Evolutionary conservation across 2,329 filamentous ascomycete species (phyloP).

Genomic region (Diaporthe sp.): DNA sequence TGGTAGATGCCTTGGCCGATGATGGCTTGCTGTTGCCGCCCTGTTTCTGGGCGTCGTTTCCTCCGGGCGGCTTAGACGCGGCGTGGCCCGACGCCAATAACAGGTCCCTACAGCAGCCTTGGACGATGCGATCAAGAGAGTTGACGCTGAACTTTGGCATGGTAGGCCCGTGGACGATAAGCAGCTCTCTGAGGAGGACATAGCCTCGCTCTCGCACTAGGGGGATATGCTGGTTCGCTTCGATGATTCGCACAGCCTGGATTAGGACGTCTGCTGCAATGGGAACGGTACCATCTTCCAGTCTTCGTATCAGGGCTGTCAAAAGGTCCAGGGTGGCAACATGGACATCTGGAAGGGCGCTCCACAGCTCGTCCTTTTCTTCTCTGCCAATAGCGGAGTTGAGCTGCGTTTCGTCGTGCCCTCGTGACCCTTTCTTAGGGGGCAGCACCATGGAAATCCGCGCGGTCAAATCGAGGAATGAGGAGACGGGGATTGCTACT

Average conservation of each 20-base stretch:
- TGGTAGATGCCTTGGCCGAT: slow-evolving; percentile 63
- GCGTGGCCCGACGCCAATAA: slow-evolving; percentile 65
- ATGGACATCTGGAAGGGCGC: slow-evolving; percentile 80
- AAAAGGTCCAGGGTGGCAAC: slow-evolving; percentile 76
- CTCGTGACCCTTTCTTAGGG: slow-evolving; percentile 59
- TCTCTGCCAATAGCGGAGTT: slow-evolving; percentile 83
- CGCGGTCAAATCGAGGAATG: slow-evolving; percentile 76
- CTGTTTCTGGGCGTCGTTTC: slow-evolving; percentile 42
- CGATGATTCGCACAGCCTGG: slow-evolving; percentile 79
- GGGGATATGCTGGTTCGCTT: slow-evolving; percentile 65
- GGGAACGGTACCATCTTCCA: slow-evolving; percentile 70
- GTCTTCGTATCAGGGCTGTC: slow-evolving; percentile 66
- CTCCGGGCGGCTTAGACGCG: slow-evolving; percentile 9
- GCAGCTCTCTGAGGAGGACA: slow-evolving; percentile 66
- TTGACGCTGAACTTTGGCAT: slow-evolving; percentile 76
- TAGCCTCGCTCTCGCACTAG: slow-evolving; percentile 74
- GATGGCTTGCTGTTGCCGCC: slow-evolving; percentile 42
- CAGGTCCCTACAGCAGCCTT: slow-evolving; percentile 81
- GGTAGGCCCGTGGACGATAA: slow-evolving; percentile 74
- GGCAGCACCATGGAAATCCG: slow-evolving; percentile 77
- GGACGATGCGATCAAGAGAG: slow-evolving; percentile 73
- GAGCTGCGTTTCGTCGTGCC: slow-evolving; percentile 68
- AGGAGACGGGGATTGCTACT: slow-evolving; percentile 76
- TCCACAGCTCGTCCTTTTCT: slow-evolving; percentile 85
- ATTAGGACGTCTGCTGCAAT: slow-evolving; percentile 76